These are phyloP conservation scores for Dendrobium nobile DNA, from an alignment of 106 monocot genomes.

Conservation along the genomic window DNA sequence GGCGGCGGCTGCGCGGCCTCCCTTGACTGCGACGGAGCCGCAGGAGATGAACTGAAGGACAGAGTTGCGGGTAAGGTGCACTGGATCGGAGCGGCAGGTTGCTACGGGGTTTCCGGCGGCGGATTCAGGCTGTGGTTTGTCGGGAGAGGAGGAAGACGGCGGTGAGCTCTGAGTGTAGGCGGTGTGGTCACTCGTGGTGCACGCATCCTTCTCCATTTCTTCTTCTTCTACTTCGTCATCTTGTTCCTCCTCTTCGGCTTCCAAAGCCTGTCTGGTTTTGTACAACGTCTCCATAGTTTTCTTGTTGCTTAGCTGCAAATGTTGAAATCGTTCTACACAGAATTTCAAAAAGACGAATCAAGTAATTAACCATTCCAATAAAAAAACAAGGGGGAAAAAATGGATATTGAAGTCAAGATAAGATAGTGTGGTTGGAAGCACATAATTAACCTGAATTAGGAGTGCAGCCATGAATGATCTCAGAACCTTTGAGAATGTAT, in stretches of 20 bases:
- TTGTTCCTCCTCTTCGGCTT: conserved; percentile 6
- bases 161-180: conserved; percentile 44
- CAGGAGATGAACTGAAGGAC: conserved; percentile 81
- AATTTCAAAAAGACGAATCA: background rate
- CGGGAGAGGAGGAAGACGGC: conserved; percentile 58
- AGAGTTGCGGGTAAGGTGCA: conserved; percentile 27
- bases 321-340: conserved; percentile 35
- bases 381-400: background rate
- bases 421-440: too few species aligned
- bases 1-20: background rate
- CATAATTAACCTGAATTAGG: background rate
- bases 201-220: background rate
- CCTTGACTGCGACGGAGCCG: conserved; percentile 33
- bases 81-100: conserved; percentile 13
- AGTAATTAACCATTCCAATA: background rate
- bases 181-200: background rate
- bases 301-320: conserved; percentile 14
- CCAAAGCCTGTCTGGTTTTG: too few species aligned
- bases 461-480: conserved; percentile 41
- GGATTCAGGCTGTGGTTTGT: conserved; percentile 17
- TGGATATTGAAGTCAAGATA: too few species aligned
- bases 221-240: conserved; percentile 7
- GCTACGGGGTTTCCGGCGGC: background rate
- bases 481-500: conserved; percentile 93
- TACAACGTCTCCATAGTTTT: too few species aligned